Conservation (phyloP, 2,329 filamentous ascomycete species). For the Calonectria henricotiae region DNA sequence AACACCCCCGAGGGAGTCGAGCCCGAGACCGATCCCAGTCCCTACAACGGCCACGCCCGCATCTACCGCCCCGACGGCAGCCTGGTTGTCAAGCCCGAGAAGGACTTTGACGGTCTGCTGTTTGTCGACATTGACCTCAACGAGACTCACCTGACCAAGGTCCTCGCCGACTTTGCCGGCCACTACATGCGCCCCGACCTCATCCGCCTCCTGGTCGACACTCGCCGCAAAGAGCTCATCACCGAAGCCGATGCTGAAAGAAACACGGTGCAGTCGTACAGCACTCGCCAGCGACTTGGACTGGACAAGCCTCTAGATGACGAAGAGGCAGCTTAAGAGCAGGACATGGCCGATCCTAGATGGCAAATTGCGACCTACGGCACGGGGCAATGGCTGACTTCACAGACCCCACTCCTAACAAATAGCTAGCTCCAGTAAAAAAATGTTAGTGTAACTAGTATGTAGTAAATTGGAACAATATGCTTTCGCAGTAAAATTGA, state of each 20-base stretch:
- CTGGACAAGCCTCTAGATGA: conserved; percentile 30
- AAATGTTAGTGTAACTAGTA: conserved; percentile 11
- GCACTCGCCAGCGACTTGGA: conserved; percentile 25
- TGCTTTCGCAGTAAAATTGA: conserved; percentile 16
- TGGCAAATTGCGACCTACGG: conserved; percentile 21
- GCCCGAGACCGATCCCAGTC: conserved; percentile 47
- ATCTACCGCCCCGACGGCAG: conserved; percentile 52
- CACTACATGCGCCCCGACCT: conserved; percentile 61
- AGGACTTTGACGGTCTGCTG: conserved; percentile 64
- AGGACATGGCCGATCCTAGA: conserved; percentile 10
- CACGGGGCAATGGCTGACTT: conserved; percentile 9
- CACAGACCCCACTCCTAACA: background rate
- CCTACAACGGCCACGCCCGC: conserved; percentile 50
- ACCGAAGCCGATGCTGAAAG: conserved; percentile 15
- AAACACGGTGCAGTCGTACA: conserved; percentile 28
- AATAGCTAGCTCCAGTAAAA: conserved; percentile 4
- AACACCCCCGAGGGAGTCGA: conserved; percentile 51
- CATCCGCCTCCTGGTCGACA: conserved; percentile 57
- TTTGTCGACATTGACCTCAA: conserved; percentile 68
- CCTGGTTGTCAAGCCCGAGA: conserved; percentile 48
- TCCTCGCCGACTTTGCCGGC: conserved; percentile 57
- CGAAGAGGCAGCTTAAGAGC: conserved; percentile 28
- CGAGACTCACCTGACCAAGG: conserved; percentile 50
- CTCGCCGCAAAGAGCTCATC: conserved; percentile 42
- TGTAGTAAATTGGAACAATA: conserved; percentile 16